phyloP scores from a whole-genome alignment of 2,329 filamentous ascomycete genomes.

The Cadophora gregata region DNA sequence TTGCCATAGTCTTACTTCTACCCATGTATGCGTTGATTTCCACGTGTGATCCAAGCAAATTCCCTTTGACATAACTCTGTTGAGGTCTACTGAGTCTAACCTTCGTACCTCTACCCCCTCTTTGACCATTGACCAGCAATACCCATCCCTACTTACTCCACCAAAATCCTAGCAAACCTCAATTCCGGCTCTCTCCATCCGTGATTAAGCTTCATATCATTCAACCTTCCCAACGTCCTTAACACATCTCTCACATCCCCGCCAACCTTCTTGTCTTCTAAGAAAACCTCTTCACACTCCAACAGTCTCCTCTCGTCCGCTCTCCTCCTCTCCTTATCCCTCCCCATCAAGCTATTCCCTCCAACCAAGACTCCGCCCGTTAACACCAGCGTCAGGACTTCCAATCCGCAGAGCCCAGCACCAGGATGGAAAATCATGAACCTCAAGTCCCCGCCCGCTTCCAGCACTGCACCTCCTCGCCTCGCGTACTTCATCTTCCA shows the following conservation, averaged over 20 bases:
- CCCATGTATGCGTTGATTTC: not conserved
- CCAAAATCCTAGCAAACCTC: conserved; percentile 16
- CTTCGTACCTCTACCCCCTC: not conserved
- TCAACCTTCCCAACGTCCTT: conserved; percentile 10
- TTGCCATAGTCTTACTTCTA: not conserved
- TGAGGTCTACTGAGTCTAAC: not conserved
- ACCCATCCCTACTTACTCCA: not conserved
- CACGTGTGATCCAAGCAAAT: not conserved
- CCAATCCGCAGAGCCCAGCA: conserved; percentile 1
- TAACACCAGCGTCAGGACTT: conserved; percentile 15
- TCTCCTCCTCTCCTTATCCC: not conserved
- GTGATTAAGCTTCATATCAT: conserved; percentile 6
- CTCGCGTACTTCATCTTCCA: conserved; percentile 11
- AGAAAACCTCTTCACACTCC: not conserved
- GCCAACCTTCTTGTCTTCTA: conserved; percentile 11
- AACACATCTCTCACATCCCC: conserved; percentile 13
- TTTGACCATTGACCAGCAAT: not conserved
- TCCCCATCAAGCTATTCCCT: not conserved
- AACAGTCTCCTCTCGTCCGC: conserved; percentile 1
- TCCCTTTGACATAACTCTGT: not conserved
- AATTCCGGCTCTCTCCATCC: conserved; percentile 19
- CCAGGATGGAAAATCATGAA: conserved; percentile 19
- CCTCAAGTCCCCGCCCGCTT: conserved; percentile 14
- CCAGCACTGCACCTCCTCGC: conserved; percentile 10
- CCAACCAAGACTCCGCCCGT: conserved; percentile 8